phyloP scores from a whole-genome alignment of 176 grass and related monocot genomes.

The Musa troglodytarum region DNA sequence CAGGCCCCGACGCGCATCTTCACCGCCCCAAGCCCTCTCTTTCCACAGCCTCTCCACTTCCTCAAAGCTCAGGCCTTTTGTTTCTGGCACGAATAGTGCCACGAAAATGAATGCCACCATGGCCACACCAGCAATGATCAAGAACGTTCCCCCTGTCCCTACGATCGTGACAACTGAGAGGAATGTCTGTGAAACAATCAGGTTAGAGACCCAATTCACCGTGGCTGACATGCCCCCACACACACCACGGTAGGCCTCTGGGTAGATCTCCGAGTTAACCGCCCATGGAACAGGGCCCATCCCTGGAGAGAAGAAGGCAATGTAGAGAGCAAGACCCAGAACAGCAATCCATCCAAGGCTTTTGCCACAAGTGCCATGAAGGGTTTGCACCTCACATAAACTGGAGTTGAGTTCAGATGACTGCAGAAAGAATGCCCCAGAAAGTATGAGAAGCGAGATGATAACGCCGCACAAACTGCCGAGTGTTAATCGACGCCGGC shows the following conservation, averaged over 20 bases:
- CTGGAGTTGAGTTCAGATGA: constrained; percentile 18
- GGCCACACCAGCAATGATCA: constrained; percentile 53
- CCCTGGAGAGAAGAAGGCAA: constrained; percentile 65
- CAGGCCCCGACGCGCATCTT: constrained; percentile 31
- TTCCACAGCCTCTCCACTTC: constrained; percentile 76
- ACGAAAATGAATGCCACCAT: constrained; percentile 78
- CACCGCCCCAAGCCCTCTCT: constrained; percentile 48
- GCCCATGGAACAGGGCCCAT: constrained; percentile 96
- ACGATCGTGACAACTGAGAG: constrained; percentile 56
- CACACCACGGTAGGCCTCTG: constrained; percentile 63
- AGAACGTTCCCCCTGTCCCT: constrained; percentile 57
- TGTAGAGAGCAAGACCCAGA: constrained; percentile 62
- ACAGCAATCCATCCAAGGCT: constrained; percentile 50
- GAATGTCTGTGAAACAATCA: constrained; percentile 77
- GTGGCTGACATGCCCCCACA: constrained; percentile 95
- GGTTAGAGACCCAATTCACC: constrained; percentile 84
- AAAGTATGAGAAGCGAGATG: constrained; percentile 62
- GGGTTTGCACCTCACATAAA: background rate
- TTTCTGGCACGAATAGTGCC: constrained; percentile 56
- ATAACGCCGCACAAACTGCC: constrained; percentile 57
- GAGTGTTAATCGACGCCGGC: constrained; percentile 60
- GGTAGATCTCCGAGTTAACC: constrained; percentile 89
- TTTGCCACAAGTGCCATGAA: constrained; percentile 19
- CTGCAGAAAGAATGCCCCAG: constrained; percentile 56
- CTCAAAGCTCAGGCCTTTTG: constrained; percentile 78